Percentiles rank a stretch among this genome's conserved stretches.
Evolutionary conservation across 345 rosid genomes (phyloP).

Genomic region (Ceriops tagal): DNA sequence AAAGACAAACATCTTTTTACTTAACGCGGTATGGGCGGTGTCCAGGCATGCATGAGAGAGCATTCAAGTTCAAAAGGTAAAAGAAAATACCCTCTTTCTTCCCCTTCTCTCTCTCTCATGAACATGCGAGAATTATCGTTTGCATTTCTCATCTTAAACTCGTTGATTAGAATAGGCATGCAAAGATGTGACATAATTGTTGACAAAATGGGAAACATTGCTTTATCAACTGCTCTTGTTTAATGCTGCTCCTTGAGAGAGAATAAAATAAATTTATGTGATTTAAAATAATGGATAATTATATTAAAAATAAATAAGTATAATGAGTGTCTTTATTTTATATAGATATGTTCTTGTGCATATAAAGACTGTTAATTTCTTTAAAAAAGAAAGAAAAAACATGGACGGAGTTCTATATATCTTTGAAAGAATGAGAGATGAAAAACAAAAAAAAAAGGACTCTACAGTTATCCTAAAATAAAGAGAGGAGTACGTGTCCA

Average conservation of each 20-base stretch:
- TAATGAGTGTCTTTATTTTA: too few relatives aligned
- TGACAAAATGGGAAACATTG: slow-evolving; percentile 23
- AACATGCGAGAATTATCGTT: neutral
- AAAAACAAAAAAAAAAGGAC: too few relatives aligned
- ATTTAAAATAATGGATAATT: too few relatives aligned
- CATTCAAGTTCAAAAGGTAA: slow-evolving; percentile 18
- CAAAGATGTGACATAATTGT: slow-evolving; percentile 25
- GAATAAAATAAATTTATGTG: neutral
- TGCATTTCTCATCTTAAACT: neutral
- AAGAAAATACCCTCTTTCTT: neutral
- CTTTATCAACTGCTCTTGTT: slow-evolving; percentile 17
- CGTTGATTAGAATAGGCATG: slow-evolving; percentile 16
- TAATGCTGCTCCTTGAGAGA: slow-evolving; percentile 14
- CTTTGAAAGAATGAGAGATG: too few relatives aligned
- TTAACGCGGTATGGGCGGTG: slow-evolving; percentile 23
- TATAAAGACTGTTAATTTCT: neutral
- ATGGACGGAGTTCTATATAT: too few relatives aligned
- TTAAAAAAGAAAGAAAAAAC: neutral
- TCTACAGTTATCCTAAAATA: too few relatives aligned
- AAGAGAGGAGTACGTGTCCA: too few relatives aligned
- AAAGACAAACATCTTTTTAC: slow-evolving; percentile 1
- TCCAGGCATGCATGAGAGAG: slow-evolving; percentile 27
- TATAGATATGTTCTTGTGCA: neutral
- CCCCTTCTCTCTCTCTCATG: neutral
- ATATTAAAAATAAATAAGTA: too few relatives aligned